Percentiles rank a stretch among this genome's conserved stretches.
Conservation (phyloP, 305 asterid genomes). For the Petunia hybrid region DNA sequence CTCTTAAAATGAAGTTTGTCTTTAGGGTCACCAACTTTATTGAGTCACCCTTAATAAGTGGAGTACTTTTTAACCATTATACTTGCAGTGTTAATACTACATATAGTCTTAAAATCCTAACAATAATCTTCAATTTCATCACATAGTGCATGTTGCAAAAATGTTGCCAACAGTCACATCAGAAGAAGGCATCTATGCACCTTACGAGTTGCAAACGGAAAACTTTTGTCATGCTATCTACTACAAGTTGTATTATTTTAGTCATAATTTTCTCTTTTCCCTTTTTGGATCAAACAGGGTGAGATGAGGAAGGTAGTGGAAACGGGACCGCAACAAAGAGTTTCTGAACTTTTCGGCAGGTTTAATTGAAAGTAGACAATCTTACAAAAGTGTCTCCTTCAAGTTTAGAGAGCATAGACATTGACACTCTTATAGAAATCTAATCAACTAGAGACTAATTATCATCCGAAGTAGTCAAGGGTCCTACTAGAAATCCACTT, state of each 20-base stretch:
- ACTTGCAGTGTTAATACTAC: no score
- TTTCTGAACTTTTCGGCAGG: conserved; percentile 25
- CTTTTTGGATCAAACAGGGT: conserved; percentile 5
- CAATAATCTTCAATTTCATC: neutral
- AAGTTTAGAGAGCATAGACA: conserved; percentile 33
- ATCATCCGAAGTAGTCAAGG: conserved; percentile 36
- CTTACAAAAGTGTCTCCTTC: conserved; percentile 45
- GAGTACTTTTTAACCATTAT: no score
- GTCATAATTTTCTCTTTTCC: neutral
- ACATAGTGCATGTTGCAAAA: neutral
- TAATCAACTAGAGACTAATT: conserved; percentile 27
- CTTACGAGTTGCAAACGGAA: neutral
- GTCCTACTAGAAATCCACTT: conserved; percentile 65
- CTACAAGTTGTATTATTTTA: neutral
- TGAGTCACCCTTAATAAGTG: no score
- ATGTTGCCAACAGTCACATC: neutral
- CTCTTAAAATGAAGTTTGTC: no score
- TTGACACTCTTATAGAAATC: neutral
- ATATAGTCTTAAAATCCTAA: no score
- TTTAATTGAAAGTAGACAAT: conserved; percentile 35
- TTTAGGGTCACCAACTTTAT: no score
- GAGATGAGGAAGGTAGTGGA: conserved; percentile 15
- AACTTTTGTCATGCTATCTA: neutral
- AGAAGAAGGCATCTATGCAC: neutral
- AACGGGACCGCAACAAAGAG: conserved; percentile 34